Conservation (phyloP, 495 filamentous ascomycete genomes). For the Podospora appendiculata region DNA sequence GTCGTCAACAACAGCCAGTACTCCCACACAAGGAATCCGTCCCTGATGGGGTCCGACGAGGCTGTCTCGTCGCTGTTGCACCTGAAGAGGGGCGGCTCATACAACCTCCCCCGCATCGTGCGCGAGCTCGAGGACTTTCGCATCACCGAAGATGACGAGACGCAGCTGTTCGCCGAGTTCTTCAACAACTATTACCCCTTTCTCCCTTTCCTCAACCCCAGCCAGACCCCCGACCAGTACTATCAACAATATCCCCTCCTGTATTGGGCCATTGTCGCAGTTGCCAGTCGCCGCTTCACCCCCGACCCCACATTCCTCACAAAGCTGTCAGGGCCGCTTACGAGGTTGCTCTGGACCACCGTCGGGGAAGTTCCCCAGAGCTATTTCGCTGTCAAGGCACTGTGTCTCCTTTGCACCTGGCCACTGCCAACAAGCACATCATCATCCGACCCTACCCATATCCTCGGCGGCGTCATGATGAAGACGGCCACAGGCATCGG, state of each 20-base stretch:
- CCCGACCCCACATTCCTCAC: conserved; percentile 58
- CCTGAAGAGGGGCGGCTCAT: conserved; percentile 52
- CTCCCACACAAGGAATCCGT: conserved; percentile 46
- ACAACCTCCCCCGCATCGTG: conserved; percentile 40
- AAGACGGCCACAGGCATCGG: conserved; percentile 87
- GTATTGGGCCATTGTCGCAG: conserved; percentile 80
- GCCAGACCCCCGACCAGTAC: conserved; percentile 67
- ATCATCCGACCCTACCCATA: conserved; percentile 81
- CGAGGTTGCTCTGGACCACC: conserved; percentile 71
- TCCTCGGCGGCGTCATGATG: conserved; percentile 86
- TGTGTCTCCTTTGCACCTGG: conserved; percentile 86
- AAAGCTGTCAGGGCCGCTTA: conserved; percentile 63
- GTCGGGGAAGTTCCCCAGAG: conserved; percentile 76
- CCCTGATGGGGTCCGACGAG: conserved; percentile 74
- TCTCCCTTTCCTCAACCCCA: conserved; percentile 68
- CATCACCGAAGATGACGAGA: conserved; percentile 62
- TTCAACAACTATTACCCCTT: conserved; percentile 81
- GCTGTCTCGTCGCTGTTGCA: conserved; percentile 77
- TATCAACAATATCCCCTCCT: conserved; percentile 65
- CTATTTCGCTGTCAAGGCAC: conserved; percentile 85
- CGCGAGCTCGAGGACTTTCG: conserved; percentile 66
- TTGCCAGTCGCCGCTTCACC: conserved; percentile 69
- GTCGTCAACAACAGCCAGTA: conserved; percentile 45
- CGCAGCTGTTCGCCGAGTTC: conserved; percentile 71
- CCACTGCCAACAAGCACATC: conserved; percentile 83